phyloP scores from a whole-genome alignment of 164 flowering plant species.

The Vitis labrusca region DNA sequence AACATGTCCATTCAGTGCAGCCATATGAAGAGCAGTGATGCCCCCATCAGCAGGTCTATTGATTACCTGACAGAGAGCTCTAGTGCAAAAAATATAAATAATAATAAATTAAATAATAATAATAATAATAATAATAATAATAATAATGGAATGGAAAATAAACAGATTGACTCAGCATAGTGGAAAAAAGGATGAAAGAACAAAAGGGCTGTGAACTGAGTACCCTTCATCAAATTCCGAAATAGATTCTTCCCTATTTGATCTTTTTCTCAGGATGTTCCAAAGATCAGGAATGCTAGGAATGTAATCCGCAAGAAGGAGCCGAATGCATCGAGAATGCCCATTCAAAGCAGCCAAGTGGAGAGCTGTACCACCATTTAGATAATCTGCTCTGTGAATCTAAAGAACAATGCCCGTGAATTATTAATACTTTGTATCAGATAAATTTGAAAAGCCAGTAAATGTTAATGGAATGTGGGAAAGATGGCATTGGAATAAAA shows the following conservation, averaged over 20 bases:
- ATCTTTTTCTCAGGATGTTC: constrained; percentile 36
- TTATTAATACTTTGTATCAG: neutral
- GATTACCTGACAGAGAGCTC: constrained; percentile 57
- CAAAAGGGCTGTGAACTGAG: constrained; percentile 1
- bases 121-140: constrained; percentile 4
- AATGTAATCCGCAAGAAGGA: constrained; percentile 82
- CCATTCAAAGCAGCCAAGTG: constrained; percentile 95
- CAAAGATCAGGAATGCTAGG: constrained; percentile 64
- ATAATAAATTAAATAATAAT: neutral
- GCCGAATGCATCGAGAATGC: constrained; percentile 82
- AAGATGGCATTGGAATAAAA: neutral
- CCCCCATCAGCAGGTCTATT: constrained; percentile 92
- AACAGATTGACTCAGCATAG: neutral
- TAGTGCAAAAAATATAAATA: constrained; percentile 22
- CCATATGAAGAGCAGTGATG: constrained; percentile 95
- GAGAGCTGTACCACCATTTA: constrained; percentile 94
- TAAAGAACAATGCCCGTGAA: constrained; percentile 25
- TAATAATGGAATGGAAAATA: neutral
- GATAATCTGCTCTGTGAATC: constrained; percentile 88
- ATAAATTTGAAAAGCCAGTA: neutral
- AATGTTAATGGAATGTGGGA: neutral
- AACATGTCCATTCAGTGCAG: constrained; percentile 87
- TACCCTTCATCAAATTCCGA: constrained; percentile 66
- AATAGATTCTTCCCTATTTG: constrained; percentile 26
- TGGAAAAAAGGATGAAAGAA: neutral